These are phyloP conservation scores for Tylopilus sp. DNA, from an alignment of 1,284 basidiomycete species.

Conservation along the genomic window DNA sequence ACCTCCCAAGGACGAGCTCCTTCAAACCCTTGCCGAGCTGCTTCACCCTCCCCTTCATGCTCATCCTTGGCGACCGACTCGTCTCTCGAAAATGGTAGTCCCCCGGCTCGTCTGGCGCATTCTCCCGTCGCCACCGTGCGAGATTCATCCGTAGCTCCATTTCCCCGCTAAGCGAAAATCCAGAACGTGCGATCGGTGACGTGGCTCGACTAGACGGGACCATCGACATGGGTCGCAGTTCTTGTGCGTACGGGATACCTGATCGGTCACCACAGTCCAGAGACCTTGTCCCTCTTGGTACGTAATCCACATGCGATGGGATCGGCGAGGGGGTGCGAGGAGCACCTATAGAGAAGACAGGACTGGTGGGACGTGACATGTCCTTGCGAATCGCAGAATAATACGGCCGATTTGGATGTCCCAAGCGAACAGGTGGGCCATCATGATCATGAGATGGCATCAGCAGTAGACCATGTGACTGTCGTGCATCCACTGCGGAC, in stretches of 20 bases:
- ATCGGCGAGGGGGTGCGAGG: conserved; percentile 27
- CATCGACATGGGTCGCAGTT: conserved; percentile 35
- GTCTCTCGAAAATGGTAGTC: conserved; percentile 32
- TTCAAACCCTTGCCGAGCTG: conserved; percentile 42
- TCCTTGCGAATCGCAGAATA: conserved; percentile 60
- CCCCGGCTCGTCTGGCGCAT: conserved; percentile 24
- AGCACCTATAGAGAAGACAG: conserved; percentile 24
- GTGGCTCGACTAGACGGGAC: conserved; percentile 23
- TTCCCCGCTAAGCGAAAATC: conserved; percentile 56
- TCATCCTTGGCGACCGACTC: conserved; percentile 19
- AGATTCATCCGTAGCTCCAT: conserved; percentile 55
- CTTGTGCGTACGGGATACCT: conserved; percentile 12
- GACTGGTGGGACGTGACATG: conserved; percentile 42
- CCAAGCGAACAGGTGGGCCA: conserved; percentile 40
- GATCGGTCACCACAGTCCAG: conserved; percentile 32
- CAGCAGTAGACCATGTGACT: conserved; percentile 19
- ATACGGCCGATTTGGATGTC: conserved; percentile 53
- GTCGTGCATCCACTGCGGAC: conserved; percentile 19
- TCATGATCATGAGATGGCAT: conserved; percentile 23
- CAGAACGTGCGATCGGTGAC: conserved; percentile 25
- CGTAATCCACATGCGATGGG: conserved; percentile 26
- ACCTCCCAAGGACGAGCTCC: conserved; percentile 36
- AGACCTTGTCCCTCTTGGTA: conserved; percentile 28
- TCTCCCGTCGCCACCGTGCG: conserved; percentile 39
- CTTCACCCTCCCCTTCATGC: conserved; percentile 37